Conservation (phyloP, 345 rosid species). For the Hibiscus tridactylites region DNA sequence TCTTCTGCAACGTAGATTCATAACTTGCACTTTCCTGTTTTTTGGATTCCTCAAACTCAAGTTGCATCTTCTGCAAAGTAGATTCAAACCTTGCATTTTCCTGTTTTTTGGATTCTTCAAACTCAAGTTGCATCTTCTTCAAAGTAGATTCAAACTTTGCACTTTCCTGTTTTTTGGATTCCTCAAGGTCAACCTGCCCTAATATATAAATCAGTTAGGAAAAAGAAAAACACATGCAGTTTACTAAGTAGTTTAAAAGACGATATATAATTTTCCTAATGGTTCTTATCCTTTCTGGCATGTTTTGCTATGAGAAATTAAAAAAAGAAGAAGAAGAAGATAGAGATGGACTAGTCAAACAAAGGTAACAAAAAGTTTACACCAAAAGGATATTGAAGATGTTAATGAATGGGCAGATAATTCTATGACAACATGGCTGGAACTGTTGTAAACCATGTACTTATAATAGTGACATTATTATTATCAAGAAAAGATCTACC, state of each 20-base stretch:
- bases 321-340: neutral
- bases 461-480: neutral
- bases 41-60: neutral
- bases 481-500: slow-evolving; percentile 29
- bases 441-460: neutral
- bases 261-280: neutral
- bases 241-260: neutral
- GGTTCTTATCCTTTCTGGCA: neutral
- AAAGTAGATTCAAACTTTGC: slow-evolving; percentile 25
- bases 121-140: neutral
- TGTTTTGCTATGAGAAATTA: neutral
- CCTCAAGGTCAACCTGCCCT: slow-evolving; percentile 65
- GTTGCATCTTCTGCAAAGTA: neutral
- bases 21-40: neutral
- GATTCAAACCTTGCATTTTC: neutral
- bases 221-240: neutral
- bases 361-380: neutral
- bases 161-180: slow-evolving; percentile 34
- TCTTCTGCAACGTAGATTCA: neutral
- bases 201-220: slow-evolving; percentile 11
- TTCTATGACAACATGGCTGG: neutral
- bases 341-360: slow-evolving; percentile 1
- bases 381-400: neutral
- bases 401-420: neutral
- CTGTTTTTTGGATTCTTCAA: slow-evolving; percentile 5